A percentile compares a stretch with the other conserved stretches of the same genome.
Conservation (phyloP, 495 filamentous ascomycete genomes). For the Lasiosphaeria miniovina region DNA sequence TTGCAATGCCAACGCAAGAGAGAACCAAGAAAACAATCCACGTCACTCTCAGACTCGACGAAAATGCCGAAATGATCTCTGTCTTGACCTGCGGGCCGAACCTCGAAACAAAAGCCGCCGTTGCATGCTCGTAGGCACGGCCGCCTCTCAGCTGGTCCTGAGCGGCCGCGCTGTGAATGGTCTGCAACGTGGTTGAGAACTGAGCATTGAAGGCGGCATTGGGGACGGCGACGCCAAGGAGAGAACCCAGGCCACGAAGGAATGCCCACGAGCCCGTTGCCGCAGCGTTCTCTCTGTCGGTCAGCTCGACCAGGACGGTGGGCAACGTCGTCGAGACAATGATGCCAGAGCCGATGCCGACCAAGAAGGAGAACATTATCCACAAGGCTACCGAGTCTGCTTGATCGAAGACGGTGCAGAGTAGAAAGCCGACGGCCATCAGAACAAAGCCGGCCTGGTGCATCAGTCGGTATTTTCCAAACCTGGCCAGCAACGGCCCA, state of each 20-base stretch:
- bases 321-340: slow-evolving; percentile 33
- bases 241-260: slow-evolving; percentile 42
- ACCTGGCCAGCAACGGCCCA: slow-evolving; percentile 39
- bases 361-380: slow-evolving; percentile 33
- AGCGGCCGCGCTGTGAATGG: neutral
- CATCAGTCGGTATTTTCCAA: slow-evolving; percentile 45
- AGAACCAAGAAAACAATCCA: slow-evolving; percentile 22
- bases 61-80: slow-evolving; percentile 13
- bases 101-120: slow-evolving; percentile 14
- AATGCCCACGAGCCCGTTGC: slow-evolving; percentile 47
- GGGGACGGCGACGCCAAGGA: slow-evolving; percentile 50
- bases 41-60: slow-evolving; percentile 10
- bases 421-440: slow-evolving; percentile 38
- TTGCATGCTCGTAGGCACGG: slow-evolving; percentile 24
- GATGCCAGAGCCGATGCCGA: slow-evolving; percentile 35
- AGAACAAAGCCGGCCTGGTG: slow-evolving; percentile 39
- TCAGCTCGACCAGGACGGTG: slow-evolving; percentile 28
- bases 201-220: slow-evolving; percentile 48
- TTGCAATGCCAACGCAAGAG: slow-evolving; percentile 20
- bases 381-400: slow-evolving; percentile 25
- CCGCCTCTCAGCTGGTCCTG: slow-evolving; percentile 10
- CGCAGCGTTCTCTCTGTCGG: slow-evolving; percentile 42
- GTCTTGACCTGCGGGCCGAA: slow-evolving; percentile 1
- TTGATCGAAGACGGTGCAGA: slow-evolving; percentile 35
- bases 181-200: slow-evolving; percentile 14